These are phyloP conservation scores for Coccomyxa sp. DNA, from an alignment of 139 green algal species.

Conservation along the genomic window DNA sequence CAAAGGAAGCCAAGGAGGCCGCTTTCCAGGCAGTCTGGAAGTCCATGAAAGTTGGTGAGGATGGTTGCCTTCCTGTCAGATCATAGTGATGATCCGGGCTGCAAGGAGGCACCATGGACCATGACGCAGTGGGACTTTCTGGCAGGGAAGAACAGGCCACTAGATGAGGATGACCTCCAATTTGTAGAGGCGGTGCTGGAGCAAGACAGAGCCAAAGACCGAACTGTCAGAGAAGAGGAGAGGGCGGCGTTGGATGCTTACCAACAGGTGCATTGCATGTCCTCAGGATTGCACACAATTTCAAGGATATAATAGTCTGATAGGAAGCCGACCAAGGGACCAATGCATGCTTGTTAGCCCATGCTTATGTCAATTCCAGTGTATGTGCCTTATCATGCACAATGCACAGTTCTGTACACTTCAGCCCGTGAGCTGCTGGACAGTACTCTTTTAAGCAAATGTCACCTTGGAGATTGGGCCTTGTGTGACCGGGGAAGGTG, in stretches of 20 bases:
- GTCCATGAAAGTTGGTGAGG: constrained; percentile 67
- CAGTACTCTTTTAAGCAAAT: too few relatives aligned
- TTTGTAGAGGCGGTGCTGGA: constrained; percentile 59
- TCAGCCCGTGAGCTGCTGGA: not conserved
- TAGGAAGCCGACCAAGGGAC: not conserved
- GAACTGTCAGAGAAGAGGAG: constrained; percentile 31
- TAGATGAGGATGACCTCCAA: constrained; percentile 78
- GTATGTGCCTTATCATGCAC: not conserved
- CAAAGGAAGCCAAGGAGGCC: constrained; percentile 71
- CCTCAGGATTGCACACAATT: not conserved
- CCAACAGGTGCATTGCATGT: constrained; percentile 23
- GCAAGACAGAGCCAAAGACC: constrained; percentile 24
- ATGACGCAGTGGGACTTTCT: not conserved
- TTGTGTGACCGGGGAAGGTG: too few relatives aligned
- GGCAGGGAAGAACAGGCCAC: constrained; percentile 75
- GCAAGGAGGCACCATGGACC: not conserved
- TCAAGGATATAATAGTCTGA: not conserved
- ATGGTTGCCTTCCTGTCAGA: not conserved
- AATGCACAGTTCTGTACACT: not conserved
- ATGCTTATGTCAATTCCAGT: not conserved
- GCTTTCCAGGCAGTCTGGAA: constrained; percentile 73
- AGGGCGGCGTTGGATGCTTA: constrained; percentile 56
- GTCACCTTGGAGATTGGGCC: too few relatives aligned
- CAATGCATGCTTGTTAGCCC: not conserved
- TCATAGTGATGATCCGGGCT: not conserved